Evolutionary conservation across 192 early-diverging fungal genomes (phyloP).

Genomic region (Coemansia sp.): DNA sequence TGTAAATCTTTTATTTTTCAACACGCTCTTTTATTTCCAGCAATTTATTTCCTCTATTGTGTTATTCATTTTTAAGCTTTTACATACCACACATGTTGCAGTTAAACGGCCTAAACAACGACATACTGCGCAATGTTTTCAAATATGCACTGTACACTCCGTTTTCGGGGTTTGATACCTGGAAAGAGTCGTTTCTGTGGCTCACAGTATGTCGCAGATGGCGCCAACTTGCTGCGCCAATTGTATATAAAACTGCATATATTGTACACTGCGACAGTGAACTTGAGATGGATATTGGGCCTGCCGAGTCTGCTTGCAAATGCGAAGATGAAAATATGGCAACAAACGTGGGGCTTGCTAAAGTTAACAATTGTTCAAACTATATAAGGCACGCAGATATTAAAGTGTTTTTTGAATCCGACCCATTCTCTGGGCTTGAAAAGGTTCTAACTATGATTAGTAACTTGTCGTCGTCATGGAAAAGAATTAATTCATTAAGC

Average conservation of each 20-base stretch:
- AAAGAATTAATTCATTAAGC: constrained; percentile 1
- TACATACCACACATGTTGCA: neutral
- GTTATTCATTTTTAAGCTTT: neutral
- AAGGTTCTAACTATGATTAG: neutral
- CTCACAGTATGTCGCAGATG: constrained; percentile 12
- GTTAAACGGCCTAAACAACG: neutral
- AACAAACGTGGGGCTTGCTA: neutral
- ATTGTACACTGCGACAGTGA: neutral
- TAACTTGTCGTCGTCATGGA: neutral
- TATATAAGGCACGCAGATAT: neutral
- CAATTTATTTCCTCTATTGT: neutral
- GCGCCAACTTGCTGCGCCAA: neutral
- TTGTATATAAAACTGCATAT: constrained; percentile 8
- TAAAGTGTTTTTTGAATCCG: neutral
- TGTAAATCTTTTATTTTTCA: neutral
- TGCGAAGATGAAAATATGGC: neutral
- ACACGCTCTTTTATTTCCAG: neutral
- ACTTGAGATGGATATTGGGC: neutral
- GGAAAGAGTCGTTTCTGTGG: neutral
- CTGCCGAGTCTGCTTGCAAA: neutral
- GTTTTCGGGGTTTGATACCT: neutral
- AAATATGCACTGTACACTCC: neutral
- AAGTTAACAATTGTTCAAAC: neutral
- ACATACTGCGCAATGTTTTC: constrained; percentile 2
- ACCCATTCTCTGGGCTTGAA: neutral